These are phyloP conservation scores for Xerocomus nothofagi DNA, from an alignment of 1,284 basidiomycete genomes.

Conservation along the genomic window DNA sequence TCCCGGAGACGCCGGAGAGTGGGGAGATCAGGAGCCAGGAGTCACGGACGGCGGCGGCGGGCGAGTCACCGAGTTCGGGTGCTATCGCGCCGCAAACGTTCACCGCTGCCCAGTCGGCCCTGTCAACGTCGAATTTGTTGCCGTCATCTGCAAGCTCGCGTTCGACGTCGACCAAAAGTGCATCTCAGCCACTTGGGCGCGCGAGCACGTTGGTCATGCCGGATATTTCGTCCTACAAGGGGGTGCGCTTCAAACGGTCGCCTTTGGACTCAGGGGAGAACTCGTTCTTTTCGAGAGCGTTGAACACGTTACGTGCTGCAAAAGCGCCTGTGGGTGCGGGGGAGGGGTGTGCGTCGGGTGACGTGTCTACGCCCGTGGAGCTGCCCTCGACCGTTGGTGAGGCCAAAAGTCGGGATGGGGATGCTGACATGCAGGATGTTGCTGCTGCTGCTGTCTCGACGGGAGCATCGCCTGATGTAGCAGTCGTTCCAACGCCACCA, in stretches of 20 bases:
- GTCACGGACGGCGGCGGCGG: not conserved
- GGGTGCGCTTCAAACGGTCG: slow-evolving; percentile 23
- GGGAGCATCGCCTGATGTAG: not conserved
- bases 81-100: not conserved
- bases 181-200: slow-evolving; percentile 1
- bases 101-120: not conserved
- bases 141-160: not conserved
- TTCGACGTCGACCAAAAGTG: too few relatives aligned
- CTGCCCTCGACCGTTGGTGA: not conserved
- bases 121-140: not conserved
- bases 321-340: not conserved
- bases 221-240: slow-evolving; percentile 26
- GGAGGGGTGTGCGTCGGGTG: not conserved
- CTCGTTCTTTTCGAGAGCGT: slow-evolving; percentile 27
- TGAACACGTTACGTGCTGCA: not conserved
- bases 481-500: not conserved
- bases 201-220: slow-evolving; percentile 18
- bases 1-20: slow-evolving; percentile 7
- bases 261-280: slow-evolving; percentile 15
- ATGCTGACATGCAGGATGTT: slow-evolving; percentile 9
- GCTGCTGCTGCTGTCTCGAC: not conserved
- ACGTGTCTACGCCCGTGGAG: not conserved
- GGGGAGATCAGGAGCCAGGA: slow-evolving; percentile 23
- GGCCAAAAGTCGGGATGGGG: not conserved
- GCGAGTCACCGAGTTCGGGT: not conserved